Percentiles rank a stretch among this genome's conserved stretches.
Conservation (phyloP, 768 basidiomycete genomes). For the Tylopilus vinaceipallidus region DNA sequence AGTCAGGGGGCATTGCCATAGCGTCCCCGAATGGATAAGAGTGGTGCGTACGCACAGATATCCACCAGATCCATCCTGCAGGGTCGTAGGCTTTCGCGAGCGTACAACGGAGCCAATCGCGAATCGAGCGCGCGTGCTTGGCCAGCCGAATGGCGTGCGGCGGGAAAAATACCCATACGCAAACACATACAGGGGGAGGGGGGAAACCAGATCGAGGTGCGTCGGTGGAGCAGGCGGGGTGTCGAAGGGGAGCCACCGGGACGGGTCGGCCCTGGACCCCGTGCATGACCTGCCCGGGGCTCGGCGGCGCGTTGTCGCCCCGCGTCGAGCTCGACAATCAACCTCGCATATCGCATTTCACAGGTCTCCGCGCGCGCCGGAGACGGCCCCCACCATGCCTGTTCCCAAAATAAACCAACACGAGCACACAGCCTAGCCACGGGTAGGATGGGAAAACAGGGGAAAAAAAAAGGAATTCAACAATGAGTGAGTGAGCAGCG, state of each 20-base stretch:
- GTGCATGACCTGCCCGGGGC: too few species aligned
- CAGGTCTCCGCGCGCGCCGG: not conserved
- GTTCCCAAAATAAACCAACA: not conserved
- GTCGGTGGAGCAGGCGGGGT: too few species aligned
- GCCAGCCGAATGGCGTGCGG: not conserved
- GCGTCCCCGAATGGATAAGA: not conserved
- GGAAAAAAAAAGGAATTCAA: not conserved
- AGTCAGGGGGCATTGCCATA: too few species aligned
- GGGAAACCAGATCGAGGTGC: not conserved
- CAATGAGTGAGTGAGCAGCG: not conserved
- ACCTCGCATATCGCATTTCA: too few species aligned
- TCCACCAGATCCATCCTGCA: not conserved
- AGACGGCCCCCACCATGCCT: not conserved
- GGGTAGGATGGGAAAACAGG: conserved; percentile 1
- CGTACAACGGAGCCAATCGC: not conserved
- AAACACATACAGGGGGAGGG: too few species aligned
- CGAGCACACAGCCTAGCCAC: not conserved
- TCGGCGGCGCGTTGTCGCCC: too few species aligned
- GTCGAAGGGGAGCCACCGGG: too few species aligned
- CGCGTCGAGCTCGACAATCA: too few species aligned
- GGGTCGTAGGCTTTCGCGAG: not conserved
- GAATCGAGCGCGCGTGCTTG: not conserved
- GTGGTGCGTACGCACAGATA: too few species aligned
- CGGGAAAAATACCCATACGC: too few species aligned
- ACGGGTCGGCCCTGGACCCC: too few species aligned